Evolutionary conservation across 1,139 yeast genomes (phyloP).

Genomic region (Yamadazyma oceani): DNA sequence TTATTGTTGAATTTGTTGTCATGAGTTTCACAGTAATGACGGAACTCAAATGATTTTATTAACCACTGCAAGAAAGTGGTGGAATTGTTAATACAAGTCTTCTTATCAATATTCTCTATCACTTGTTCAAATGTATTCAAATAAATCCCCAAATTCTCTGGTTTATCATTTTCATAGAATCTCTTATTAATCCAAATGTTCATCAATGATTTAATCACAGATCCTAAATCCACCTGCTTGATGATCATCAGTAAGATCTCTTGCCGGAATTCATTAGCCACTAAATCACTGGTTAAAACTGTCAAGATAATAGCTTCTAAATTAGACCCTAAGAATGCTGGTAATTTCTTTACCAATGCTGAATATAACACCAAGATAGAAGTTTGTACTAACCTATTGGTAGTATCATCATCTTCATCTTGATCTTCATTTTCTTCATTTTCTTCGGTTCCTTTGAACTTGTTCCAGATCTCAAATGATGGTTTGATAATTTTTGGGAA

Average conservation of each 20-base stretch:
- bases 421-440: slow-evolving; percentile 18
- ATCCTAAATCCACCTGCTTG: slow-evolving; percentile 65
- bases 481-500: slow-evolving; percentile 85
- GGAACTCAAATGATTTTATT: slow-evolving; percentile 68
- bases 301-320: slow-evolving; percentile 60
- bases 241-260: slow-evolving; percentile 65
- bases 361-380: slow-evolving; percentile 73
- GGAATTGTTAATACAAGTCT: slow-evolving; percentile 69
- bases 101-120: slow-evolving; percentile 69
- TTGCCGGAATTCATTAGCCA: slow-evolving; percentile 60
- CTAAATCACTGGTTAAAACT: slow-evolving; percentile 56
- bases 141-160: slow-evolving; percentile 68
- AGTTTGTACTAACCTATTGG: slow-evolving; percentile 50
- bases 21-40: slow-evolving; percentile 42
- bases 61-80: slow-evolving; percentile 71
- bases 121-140: slow-evolving; percentile 64
- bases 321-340: slow-evolving; percentile 74
- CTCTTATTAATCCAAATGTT: slow-evolving; percentile 53
- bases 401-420: slow-evolving; percentile 22
- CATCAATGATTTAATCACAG: slow-evolving; percentile 60
- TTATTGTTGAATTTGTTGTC: slow-evolving; percentile 56
- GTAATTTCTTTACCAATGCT: slow-evolving; percentile 77
- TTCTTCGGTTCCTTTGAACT: slow-evolving; percentile 10
- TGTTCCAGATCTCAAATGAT: slow-evolving; percentile 57
- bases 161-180: slow-evolving; percentile 36